phyloP scores from a whole-genome alignment of 257 asterid species.

The Galeopsis tetrahit region DNA sequence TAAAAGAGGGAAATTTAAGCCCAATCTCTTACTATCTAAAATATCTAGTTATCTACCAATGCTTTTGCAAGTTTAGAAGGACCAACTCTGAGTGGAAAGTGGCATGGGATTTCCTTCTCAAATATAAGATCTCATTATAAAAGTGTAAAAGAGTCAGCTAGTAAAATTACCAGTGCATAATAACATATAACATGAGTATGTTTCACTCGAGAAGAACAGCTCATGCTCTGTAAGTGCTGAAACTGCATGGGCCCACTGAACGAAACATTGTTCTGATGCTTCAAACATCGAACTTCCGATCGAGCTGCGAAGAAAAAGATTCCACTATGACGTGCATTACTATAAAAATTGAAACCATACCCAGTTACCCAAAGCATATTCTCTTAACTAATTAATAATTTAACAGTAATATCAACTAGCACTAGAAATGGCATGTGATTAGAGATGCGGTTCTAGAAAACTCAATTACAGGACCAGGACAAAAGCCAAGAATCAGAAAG shows the following conservation, averaged over 20 bases:
- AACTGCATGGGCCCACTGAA: slow-evolving; percentile 41
- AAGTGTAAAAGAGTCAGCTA: not conserved
- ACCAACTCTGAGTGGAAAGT: not conserved
- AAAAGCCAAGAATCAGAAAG: no score
- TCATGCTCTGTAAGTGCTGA: slow-evolving; percentile 38
- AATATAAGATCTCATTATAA: not conserved
- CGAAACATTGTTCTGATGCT: slow-evolving; percentile 35
- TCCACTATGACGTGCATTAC: slow-evolving; percentile 10
- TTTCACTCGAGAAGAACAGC: slow-evolving; percentile 24
- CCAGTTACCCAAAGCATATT: not conserved
- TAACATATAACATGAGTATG: slow-evolving; percentile 55
- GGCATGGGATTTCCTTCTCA: not conserved
- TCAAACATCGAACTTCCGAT: slow-evolving; percentile 39
- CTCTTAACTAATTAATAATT: not conserved
- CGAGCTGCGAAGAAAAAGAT: slow-evolving; percentile 37
- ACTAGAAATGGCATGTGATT: not conserved
- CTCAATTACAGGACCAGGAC: no score
- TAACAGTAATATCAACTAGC: not conserved
- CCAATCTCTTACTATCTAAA: not conserved
- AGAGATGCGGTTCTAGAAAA: not conserved
- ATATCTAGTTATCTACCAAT: not conserved
- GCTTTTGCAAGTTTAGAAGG: not conserved
- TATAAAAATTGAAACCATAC: not conserved
- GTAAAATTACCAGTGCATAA: slow-evolving; percentile 64
- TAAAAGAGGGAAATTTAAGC: not conserved